Evolutionary conservation across 129 eudicot genomes (phyloP), one percentile per base, ranked within the genome.

Genomic region (Tanacetum coccineum): DNA sequence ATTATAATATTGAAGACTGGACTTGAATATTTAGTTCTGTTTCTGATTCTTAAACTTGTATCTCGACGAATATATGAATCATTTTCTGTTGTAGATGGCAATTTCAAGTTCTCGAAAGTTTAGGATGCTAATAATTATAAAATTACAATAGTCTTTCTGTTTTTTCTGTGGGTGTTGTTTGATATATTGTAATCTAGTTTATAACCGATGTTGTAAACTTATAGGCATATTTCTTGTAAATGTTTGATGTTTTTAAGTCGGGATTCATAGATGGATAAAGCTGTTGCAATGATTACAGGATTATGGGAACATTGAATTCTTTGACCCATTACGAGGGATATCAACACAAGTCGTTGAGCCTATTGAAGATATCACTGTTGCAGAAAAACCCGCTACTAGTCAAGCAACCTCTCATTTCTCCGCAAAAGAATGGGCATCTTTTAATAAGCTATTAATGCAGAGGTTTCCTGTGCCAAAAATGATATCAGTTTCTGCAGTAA

Each of bases 371-470:
- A 60, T 17, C 18, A 39, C 70, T 48, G 79, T 73, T 57, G 76
- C 79, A 66, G 82, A 74, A 76, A 73, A 53, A 64, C 56, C 15
- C 74, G 48, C 67, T 40, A 71, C 49, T 55, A 71, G 22, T 50
- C 76, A 74, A 40, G 48, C 76, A 6, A 56, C 59, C 49, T 60
- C 64, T 73, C 76, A 77, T 61, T 26, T 49, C 62, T 75, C 71
- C 50, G 39, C 66, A 59, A 86, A 80, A 82, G 96, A 86, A 55
- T 86, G 96, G 96, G 49, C 47, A 8, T 83, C 88, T 72, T 83
- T 74, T 61, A 89, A 78, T 74, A 89, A 81, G 74, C 51, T 86
- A 46, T 68, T 89, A 73, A 82, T 86, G 88, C 96, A 86, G 76
- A 82, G 79, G 69, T 89, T 86, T 73, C 84, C 85, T 18, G 81